Base-by-base conservation (phyloP, 495 filamentous ascomycete species). In the Evernia prunastri region DNA sequence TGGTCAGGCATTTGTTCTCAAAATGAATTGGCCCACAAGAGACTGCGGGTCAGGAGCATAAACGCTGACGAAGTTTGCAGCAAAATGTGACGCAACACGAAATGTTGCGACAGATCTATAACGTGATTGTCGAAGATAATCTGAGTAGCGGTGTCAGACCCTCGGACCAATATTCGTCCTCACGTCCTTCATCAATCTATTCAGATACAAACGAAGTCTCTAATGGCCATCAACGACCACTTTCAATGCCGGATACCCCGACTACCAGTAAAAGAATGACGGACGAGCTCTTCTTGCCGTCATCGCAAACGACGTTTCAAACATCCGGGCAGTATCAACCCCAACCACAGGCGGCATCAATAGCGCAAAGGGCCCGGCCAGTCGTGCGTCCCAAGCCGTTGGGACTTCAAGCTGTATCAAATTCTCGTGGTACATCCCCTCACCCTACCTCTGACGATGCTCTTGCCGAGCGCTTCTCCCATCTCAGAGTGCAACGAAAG, bases 51-150 rank as follows among this genome's bases (percentile, higher is more conserved):
- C 27, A 53, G 6, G 27, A 17, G 27, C 13, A 31, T 5, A 42
- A 33, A 53, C 13, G 29, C 63, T 62, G 35, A 62, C 35, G 20
- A 20, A 27, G 27, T 20, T 53, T 37, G 17, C 53, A 72, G 69
- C 68, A 73, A 65, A 66, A 81, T 13, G 68, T 70, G 29, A 56
- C 69, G 15, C 70, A 74, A 56, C 68, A 80, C 40, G 66, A 70
- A 47, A 78, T 78, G 56, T 89, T 87, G 70, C 73, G 79, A 33
- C 72, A 76, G 33, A 84, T 91, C 63, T 89, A 87, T 72, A 74
- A 82, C 3, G 78, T 84, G 33, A 92, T 93, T 66, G 80, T 83
- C 59, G 82, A 84, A 36, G 84, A 91, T 67, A 90, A 90, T 68
- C 67, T 69, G 27, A 78, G 77, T 60, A 84, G 72, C 39, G 84